These are phyloP conservation scores for Ceratocystis alfenasii DNA, from an alignment of 2,329 filamentous ascomycete species.

Conservation along the genomic window DNA sequence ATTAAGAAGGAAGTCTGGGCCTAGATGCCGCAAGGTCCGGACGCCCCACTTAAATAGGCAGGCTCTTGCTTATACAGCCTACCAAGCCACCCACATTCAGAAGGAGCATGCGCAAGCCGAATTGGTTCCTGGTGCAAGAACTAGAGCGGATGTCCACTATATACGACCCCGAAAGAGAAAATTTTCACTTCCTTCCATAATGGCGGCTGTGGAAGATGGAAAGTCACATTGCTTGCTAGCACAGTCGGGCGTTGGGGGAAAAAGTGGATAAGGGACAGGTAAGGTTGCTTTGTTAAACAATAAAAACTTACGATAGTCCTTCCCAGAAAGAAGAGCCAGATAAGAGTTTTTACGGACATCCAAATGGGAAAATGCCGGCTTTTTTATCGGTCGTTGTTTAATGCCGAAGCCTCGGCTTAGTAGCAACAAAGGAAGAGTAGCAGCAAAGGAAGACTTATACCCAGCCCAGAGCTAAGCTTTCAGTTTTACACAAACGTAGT, in stretches of 20 bases:
- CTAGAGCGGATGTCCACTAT: not conserved
- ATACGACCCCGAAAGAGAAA: not conserved
- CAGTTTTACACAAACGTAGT: too few species aligned
- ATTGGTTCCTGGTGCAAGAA: not conserved
- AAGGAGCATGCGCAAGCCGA: not conserved
- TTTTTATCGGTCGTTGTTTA: too few species aligned
- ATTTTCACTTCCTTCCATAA: not conserved
- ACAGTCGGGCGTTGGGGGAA: not conserved
- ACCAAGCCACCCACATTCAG: not conserved
- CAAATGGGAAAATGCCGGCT: too few species aligned
- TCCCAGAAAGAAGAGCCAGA: not conserved
- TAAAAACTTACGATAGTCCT: not conserved
- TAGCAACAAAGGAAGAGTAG: too few species aligned
- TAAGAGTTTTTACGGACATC: not conserved
- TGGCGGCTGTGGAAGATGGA: not conserved
- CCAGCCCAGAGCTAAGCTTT: too few species aligned
- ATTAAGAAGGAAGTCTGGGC: not conserved
- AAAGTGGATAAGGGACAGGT: not conserved
- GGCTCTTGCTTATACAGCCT: not conserved
- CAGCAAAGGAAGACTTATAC: too few species aligned
- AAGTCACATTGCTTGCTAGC: not conserved
- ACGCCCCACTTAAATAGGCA: not conserved
- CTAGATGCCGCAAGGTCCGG: not conserved
- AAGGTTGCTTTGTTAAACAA: not conserved
- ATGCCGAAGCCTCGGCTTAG: too few species aligned